Evolutionary conservation across 2,329 filamentous ascomycete genomes (phyloP), one percentile per base, ranked within the genome.

Genomic region (Talaromyces amestolkiae): DNA sequence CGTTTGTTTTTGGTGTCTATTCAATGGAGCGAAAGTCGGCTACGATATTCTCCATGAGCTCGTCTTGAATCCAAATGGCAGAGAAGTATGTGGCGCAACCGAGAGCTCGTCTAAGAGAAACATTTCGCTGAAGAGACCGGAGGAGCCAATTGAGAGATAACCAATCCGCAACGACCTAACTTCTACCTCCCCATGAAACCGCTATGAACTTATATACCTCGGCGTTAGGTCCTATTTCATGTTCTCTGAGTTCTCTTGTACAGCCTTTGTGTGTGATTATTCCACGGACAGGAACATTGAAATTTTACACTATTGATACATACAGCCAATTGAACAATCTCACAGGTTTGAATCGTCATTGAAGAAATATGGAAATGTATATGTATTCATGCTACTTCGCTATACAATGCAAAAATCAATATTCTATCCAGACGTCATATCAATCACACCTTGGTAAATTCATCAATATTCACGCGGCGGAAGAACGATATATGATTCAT

Each of bases 401-500:
- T 22, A 10, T 24, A 56, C 27, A n/a, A 53, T 33, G 54, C 33
- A 58, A 39, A 27, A 43, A 27, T 6, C 3, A 6, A 39, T 1
- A 3, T 17, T 54, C 27, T 22, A 56, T 39, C 7, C 19, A 17
- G 13, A 51, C 17, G 3, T 59, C 22, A 45, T 19, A 37, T 35
- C 22, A n/a, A 22, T 72, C 66, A 77, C 49, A 66, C 72, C 56
- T 73, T 69, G 17, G 80, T 68, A 17, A 81, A 71, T 39, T 70
- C 66, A 61, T 80, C 79, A 54, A 81, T 75, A 66, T 82, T 72
- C 56, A 82, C 74, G 24, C 80, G 75, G 49, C 77, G 75, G 69
- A 78, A 81, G 65, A 79, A 82, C 1, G 79, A 79, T 37, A 81
- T 75, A 64, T 81, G 79, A 2, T 77, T 77, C 72, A 81, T 77